phyloP scores from a whole-genome alignment of 306 rosid species.

The Psophocarpus tetragonolobus region DNA sequence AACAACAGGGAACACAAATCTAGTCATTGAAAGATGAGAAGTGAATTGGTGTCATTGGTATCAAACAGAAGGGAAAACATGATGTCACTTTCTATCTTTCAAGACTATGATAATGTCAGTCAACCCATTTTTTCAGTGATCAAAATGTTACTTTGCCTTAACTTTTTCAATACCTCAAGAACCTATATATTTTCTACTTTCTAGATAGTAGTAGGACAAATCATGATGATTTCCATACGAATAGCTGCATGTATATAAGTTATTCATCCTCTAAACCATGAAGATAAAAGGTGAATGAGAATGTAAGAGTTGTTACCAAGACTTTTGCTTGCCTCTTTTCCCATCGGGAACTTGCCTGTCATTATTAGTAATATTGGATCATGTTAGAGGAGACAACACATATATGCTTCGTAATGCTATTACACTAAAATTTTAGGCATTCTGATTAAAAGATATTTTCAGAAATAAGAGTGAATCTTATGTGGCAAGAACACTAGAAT shows the following conservation, averaged over 20 bases:
- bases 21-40: not conserved
- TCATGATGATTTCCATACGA: not conserved
- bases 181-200: not conserved
- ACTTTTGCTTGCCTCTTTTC: constrained; percentile 92
- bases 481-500: not conserved
- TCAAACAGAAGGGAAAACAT: not conserved
- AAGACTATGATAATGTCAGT: not conserved
- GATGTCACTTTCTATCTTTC: not conserved
- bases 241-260: not conserved
- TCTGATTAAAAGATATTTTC: not conserved
- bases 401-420: no score
- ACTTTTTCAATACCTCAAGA: constrained; percentile 10
- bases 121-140: not conserved
- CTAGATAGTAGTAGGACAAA: not conserved
- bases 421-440: not conserved
- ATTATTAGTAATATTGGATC: constrained; percentile 9
- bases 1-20: not conserved
- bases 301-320: constrained; percentile 55
- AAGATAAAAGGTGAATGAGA: not conserved
- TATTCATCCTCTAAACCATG: not conserved
- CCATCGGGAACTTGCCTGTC: constrained; percentile 93
- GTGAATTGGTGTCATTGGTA: not conserved
- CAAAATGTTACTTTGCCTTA: not conserved
- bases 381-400: constrained; percentile 20
- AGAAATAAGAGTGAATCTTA: constrained; percentile 5